These are phyloP conservation scores for Pleodorina starrii DNA, from an alignment of 139 green algal species.

Conservation along the genomic window DNA sequence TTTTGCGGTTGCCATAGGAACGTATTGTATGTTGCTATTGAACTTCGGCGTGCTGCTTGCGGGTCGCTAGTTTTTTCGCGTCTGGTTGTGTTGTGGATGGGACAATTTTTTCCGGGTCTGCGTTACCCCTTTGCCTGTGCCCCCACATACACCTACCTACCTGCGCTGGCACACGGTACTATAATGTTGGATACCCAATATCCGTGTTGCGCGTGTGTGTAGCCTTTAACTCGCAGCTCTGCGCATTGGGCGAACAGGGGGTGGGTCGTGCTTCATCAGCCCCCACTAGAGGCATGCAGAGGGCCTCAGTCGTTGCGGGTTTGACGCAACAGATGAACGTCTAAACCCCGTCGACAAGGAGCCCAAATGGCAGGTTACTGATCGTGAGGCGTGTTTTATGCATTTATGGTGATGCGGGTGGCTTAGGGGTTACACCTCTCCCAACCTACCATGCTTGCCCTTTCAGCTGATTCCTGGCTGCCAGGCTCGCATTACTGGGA, in stretches of 20 bases:
- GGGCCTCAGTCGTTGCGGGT: background rate
- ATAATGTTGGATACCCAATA: background rate
- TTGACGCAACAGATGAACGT: conserved; percentile 32
- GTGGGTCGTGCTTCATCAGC: background rate
- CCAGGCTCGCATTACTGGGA: background rate
- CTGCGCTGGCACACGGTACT: conserved; percentile 3
- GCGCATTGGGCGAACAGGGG: conserved; percentile 17
- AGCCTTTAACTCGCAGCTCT: conserved; percentile 9
- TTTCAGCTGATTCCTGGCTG: background rate
- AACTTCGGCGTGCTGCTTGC: background rate
- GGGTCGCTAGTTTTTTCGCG: conserved; percentile 5
- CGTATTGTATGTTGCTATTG: background rate
- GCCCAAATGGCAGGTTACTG: background rate
- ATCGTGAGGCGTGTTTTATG: conserved; percentile 39
- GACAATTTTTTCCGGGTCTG: conserved; percentile 30
- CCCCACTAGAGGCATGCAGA: background rate
- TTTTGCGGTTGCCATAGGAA: background rate
- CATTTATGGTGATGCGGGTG: conserved; percentile 34
- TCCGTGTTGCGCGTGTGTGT: conserved; percentile 1
- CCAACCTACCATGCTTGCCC: background rate
- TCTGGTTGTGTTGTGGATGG: conserved; percentile 21
- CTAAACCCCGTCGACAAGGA: background rate
- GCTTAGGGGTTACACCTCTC: background rate
- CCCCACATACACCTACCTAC: background rate
- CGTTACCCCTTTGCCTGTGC: conserved; percentile 7